Percentiles rank a stretch among this genome's conserved stretches.
These are phyloP conservation scores for Auricularia sp. DNA, from an alignment of 768 basidiomycete genomes.

Conservation along the genomic window DNA sequence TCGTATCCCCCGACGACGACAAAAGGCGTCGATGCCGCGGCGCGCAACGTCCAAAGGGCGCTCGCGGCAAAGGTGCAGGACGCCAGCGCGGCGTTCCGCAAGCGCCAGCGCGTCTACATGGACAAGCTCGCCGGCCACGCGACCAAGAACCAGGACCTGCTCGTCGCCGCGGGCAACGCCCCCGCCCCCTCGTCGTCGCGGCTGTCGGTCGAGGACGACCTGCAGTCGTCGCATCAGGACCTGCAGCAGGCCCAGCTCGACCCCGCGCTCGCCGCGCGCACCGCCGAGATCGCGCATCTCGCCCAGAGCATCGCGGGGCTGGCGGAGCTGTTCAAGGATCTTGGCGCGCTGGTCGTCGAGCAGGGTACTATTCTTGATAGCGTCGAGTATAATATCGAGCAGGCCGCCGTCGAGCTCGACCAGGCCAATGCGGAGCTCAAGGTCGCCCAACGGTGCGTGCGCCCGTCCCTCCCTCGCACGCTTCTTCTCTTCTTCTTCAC, in stretches of 20 bases:
- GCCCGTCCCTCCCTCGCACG: not conserved
- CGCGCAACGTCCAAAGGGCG: constrained; percentile 90
- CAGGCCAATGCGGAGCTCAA: constrained; percentile 81
- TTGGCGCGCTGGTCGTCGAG: constrained; percentile 88
- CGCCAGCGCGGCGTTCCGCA: constrained; percentile 82
- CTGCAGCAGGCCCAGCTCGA: constrained; percentile 29
- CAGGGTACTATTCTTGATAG: constrained; percentile 96
- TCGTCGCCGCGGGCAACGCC: constrained; percentile 83
- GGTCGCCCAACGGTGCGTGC: constrained; percentile 64
- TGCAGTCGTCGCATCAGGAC: constrained; percentile 27
- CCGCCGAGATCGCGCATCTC: constrained; percentile 73
- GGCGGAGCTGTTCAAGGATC: constrained; percentile 93
- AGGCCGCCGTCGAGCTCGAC: constrained; percentile 69
- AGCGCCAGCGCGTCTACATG: constrained; percentile 98
- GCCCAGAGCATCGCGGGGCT: constrained; percentile 85
- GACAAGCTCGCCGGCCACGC: constrained; percentile 96
- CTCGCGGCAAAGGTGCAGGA: constrained; percentile 96
- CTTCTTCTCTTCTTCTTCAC: not conserved
- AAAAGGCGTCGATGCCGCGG: constrained; percentile 51
- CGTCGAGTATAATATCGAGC: constrained; percentile 95
- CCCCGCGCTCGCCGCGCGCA: constrained; percentile 37
- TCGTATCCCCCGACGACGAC: constrained; percentile 29
- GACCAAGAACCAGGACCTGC: constrained; percentile 91
- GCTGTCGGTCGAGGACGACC: constrained; percentile 82
- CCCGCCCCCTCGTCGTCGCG: constrained; percentile 73